These are phyloP conservation scores for Trichoderma hamatum DNA, from an alignment of 2,329 filamentous ascomycete species.

Conservation along the genomic window DNA sequence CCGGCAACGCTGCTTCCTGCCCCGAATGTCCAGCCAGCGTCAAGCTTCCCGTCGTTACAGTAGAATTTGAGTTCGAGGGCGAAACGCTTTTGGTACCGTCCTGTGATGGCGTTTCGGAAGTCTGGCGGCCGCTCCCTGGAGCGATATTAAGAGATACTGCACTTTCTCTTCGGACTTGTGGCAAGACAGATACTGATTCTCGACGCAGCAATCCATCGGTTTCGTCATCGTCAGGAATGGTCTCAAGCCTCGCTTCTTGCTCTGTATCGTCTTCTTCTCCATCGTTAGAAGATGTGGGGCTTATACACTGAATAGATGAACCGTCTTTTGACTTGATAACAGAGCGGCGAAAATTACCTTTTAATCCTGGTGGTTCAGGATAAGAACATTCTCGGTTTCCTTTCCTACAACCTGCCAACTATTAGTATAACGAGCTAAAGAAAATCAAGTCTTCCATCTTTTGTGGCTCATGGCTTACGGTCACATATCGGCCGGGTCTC, in stretches of 20 bases:
- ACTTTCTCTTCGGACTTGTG: slow-evolving; percentile 36
- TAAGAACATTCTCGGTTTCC: slow-evolving; percentile 90
- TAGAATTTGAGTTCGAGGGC: slow-evolving; percentile 56
- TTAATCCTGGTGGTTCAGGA: slow-evolving; percentile 66
- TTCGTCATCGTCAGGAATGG: slow-evolving; percentile 61
- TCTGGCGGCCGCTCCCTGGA: slow-evolving; percentile 45
- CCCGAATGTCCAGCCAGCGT: slow-evolving; percentile 14
- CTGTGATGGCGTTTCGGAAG: slow-evolving; percentile 57
- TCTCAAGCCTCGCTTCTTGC: slow-evolving; percentile 49
- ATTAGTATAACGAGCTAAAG: slow-evolving; percentile 23
- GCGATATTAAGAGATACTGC: slow-evolving; percentile 45
- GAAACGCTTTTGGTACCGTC: slow-evolving; percentile 57
- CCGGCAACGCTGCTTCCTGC: slow-evolving; percentile 28
- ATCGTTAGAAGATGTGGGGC: slow-evolving; percentile 58
- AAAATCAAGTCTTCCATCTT: slow-evolving; percentile 23
- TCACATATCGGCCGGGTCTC: slow-evolving; percentile 87
- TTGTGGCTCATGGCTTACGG: slow-evolving; percentile 49
- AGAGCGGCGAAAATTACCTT: slow-evolving; percentile 36
- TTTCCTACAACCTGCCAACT: slow-evolving; percentile 77
- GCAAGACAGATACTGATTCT: slow-evolving; percentile 30
- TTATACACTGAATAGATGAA: slow-evolving; percentile 46
- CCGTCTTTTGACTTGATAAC: slow-evolving; percentile 44
- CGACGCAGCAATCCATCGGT: slow-evolving; percentile 38
- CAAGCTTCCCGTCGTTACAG: slow-evolving; percentile 34
- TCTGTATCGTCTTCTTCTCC: slow-evolving; percentile 53